Evolutionary conservation across 352 stramenopile genomes (phyloP).

Genomic region (Phytopythium montanum): DNA sequence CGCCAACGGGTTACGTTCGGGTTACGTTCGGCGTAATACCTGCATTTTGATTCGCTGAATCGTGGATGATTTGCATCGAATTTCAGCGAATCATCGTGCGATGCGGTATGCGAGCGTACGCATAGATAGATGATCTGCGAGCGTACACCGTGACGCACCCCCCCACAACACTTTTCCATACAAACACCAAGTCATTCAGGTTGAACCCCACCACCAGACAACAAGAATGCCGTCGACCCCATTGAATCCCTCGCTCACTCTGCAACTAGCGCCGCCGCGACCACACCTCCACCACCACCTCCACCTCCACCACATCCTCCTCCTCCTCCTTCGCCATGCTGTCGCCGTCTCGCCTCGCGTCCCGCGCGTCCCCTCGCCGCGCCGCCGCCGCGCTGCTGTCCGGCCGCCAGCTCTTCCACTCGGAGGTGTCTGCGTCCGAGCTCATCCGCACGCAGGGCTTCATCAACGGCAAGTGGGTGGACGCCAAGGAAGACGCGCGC

Average conservation of each 20-base stretch:
- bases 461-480: conserved; percentile 77
- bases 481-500: conserved; percentile 45
- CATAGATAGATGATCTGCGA: conserved; percentile 18
- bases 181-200: conserved; percentile 13
- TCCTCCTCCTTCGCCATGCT: conserved; percentile 14
- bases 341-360: conserved; percentile 15
- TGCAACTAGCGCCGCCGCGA: conserved; percentile 16
- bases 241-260: conserved; percentile 17
- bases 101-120: no score
- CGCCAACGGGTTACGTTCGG: no score
- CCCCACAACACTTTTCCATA: conserved; percentile 8
- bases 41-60: no score
- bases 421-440: conserved; percentile 52
- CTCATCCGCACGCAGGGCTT: conserved; percentile 74
- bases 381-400: conserved; percentile 3
- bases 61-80: no score
- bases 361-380: conserved; percentile 22
- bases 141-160: conserved; percentile 19
- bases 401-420: conserved; percentile 36
- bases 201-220: conserved; percentile 5
- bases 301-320: neutral
- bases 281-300: conserved; percentile 5
- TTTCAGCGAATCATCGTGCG: no score
- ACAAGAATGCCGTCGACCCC: neutral
- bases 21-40: no score